A percentile compares a stretch with the other conserved stretches of the same genome.
phyloP scores from a whole-genome alignment of 139 green algal genomes.

The Axilococcus clingmanii region DNA sequence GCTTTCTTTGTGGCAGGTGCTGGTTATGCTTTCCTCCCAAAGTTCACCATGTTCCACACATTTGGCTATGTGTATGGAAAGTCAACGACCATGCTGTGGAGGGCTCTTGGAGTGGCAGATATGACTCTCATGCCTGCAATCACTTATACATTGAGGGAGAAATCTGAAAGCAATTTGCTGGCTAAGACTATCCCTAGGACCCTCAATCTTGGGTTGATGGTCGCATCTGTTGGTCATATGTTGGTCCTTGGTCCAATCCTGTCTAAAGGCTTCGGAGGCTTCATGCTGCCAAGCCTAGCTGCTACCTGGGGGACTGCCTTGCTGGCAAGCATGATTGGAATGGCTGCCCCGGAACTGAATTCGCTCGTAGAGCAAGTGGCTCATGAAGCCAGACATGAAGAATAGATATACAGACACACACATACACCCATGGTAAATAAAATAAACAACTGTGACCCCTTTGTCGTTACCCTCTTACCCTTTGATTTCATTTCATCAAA shows the following conservation, averaged over 20 bases:
- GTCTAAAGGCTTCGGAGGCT: constrained; percentile 10
- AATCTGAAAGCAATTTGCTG: constrained; percentile 18
- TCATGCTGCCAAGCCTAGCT: constrained; percentile 5
- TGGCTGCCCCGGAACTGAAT: constrained; percentile 8
- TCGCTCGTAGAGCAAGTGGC: not conserved
- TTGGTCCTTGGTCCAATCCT: constrained; percentile 9
- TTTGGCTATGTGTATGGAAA: constrained; percentile 23
- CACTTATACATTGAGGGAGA: constrained; percentile 18
- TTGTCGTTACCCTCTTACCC: too few species aligned
- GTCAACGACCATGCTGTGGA: constrained; percentile 11
- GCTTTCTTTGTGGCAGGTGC: not conserved
- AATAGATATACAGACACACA: too few species aligned
- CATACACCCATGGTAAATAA: too few species aligned
- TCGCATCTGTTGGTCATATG: constrained; percentile 13
- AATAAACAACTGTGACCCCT: too few species aligned
- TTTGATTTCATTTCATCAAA: too few species aligned
- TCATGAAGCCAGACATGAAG: not conserved
- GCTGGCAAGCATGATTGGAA: constrained; percentile 12
- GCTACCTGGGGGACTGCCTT: constrained; percentile 12
- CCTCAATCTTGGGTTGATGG: constrained; percentile 22
- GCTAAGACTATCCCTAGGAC: constrained; percentile 7
- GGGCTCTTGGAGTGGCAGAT: constrained; percentile 5
- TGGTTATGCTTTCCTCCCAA: not conserved
- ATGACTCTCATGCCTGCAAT: constrained; percentile 13
- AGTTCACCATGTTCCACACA: constrained; percentile 14